A percentile compares a stretch with the other conserved stretches of the same genome.
Evolutionary conservation across 2,329 filamentous ascomycete genomes (phyloP).

Genomic region (Diaporthe citriasiana): DNA sequence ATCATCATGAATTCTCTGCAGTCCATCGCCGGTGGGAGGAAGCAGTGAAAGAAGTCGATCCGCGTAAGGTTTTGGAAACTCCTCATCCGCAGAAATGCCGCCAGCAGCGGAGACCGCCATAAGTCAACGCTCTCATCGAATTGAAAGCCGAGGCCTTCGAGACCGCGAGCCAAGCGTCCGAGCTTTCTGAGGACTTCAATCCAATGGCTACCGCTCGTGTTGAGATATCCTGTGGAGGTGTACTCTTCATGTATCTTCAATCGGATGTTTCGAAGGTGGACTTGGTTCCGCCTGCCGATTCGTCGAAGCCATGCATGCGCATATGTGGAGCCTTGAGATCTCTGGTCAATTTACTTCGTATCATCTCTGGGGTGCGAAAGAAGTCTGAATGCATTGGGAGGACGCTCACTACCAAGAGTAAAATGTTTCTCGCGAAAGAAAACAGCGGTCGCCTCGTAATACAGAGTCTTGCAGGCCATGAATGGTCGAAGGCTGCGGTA

Average conservation of each 20-base stretch:
- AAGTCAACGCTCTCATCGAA: background rate
- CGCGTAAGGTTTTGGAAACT: background rate
- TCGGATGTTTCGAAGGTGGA: background rate
- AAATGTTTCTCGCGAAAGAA: slow-evolving; percentile 23
- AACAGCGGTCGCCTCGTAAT: background rate
- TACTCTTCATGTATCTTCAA: slow-evolving; percentile 10
- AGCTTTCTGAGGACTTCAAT: slow-evolving; percentile 9
- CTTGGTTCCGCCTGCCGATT: slow-evolving; percentile 1
- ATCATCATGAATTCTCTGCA: background rate
- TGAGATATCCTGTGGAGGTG: background rate
- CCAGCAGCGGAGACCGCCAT: background rate
- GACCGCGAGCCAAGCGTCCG: background rate
- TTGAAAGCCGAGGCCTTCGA: slow-evolving; percentile 6
- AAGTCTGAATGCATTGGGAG: background rate
- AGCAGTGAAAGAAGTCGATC: background rate
- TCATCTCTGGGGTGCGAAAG: no score
- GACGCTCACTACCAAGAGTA: slow-evolving; percentile 4
- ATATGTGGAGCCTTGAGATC: background rate
- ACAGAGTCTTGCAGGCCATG: slow-evolving; percentile 14
- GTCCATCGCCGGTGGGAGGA: background rate
- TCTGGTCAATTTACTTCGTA: background rate
- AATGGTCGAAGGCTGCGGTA: slow-evolving; percentile 7
- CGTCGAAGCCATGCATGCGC: slow-evolving; percentile 23
- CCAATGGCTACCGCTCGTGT: background rate
- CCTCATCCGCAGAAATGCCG: background rate